phyloP scores from a whole-genome alignment of 1,139 yeast genomes.

The Candida pseudoviswanathii region DNA sequence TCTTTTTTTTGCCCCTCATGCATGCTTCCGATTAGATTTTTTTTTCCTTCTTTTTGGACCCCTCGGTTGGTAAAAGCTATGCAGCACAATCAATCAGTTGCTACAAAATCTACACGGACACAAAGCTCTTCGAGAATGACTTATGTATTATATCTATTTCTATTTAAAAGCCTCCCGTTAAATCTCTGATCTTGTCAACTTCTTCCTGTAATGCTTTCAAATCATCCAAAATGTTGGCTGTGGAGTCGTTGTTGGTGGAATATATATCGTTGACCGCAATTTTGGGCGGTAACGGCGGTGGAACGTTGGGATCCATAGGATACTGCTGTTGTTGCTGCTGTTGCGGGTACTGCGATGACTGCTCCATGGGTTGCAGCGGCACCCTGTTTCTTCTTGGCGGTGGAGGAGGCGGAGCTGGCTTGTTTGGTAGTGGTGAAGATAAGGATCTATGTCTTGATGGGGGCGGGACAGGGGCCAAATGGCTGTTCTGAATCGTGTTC shows the following conservation, averaged over 20 bases:
- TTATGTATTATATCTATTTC: conserved; percentile 3
- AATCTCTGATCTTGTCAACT: conserved; percentile 54
- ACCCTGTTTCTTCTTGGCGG: conserved; percentile 37
- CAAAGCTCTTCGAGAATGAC: background rate
- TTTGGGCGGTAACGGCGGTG: conserved; percentile 41
- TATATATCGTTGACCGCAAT: conserved; percentile 19
- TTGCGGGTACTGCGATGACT: conserved; percentile 30
- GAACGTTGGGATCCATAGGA: conserved; percentile 7
- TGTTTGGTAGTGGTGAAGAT: conserved; percentile 46
- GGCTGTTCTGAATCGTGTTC: conserved; percentile 38
- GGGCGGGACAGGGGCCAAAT: conserved; percentile 22
- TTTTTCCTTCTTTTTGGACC: background rate
- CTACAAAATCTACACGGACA: too few species aligned
- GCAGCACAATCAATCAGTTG: too few species aligned
- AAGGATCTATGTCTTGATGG: conserved; percentile 41
- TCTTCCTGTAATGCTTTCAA: conserved; percentile 65
- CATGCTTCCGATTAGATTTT: background rate
- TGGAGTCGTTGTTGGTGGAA: conserved; percentile 31
- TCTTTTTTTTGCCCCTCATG: conserved; percentile 15
- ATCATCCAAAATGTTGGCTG: conserved; percentile 59
- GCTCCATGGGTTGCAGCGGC: conserved; percentile 41
- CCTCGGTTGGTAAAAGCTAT: too few species aligned
- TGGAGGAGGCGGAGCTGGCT: conserved; percentile 39
- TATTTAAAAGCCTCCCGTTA: conserved; percentile 50
- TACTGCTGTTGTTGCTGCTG: conserved; percentile 4